Evolutionary conservation across 1,284 basidiomycete genomes (phyloP), one percentile per base, ranked within the genome.

Genomic region (Hypsizygus ulmarius): DNA sequence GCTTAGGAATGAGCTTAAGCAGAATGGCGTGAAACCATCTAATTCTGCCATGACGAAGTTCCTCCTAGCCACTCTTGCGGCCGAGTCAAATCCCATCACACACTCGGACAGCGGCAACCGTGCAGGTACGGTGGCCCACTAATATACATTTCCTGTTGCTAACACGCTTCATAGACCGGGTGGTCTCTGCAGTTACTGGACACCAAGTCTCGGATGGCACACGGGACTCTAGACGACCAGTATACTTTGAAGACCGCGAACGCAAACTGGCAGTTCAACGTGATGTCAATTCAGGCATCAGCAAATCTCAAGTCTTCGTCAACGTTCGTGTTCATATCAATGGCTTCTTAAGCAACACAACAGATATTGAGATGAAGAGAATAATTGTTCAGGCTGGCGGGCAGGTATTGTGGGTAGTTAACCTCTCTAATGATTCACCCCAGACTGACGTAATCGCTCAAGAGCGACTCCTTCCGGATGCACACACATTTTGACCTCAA

Each of bases 401-500:
- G 53, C 55, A 69, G 62, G 53, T 67, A 63, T 71, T 85, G 73
- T 68, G 71, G 66, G 70, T 64, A 39, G 32, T 29, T n/a, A n/a
- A n/a, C 7, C 30, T 47, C n/a, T 19, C 19, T 29, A 39, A 33
- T 36, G 10, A 18, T 29, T 39, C 14, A 11, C 36, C 34, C 35
- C 51, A 42, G 29, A 53, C 41, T 39, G 7, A 52, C 29, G 25
- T 15, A 39, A 43, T 7, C 21, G 44, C 27, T 16, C 25, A 55
- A 87, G 84, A 53, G 60, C 65, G 39, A 73, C 71, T 15, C 67
- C 79, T 10, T 79, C 81, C 5, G 73, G 73, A 15, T 82, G 83
- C 39, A 88, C 86, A 12, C 86, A 89, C 59, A 81, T 89, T 43
- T 55, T 89, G 33, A 86, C 85, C 7, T 88, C 86, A 8, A 79